Base-by-base conservation (phyloP, 495 filamentous ascomycete species). In the Friedmanniomyces simplex region DNA sequence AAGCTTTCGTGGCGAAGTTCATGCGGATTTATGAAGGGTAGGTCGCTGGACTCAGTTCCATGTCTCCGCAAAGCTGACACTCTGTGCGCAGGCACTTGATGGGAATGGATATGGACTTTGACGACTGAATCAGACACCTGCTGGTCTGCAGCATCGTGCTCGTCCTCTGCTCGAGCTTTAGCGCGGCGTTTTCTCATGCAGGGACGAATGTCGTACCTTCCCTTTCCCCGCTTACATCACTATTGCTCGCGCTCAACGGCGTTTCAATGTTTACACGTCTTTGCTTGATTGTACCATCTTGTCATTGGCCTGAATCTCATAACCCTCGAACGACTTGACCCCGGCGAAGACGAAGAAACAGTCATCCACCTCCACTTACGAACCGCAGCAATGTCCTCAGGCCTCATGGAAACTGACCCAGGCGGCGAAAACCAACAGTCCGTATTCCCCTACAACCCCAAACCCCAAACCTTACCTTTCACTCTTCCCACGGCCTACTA, bases 1-100 rank as follows among this genome's bases (percentile, higher is more conserved):
- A 98, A 74, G 93, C 93, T 22, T 98, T 97, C 72, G 91, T 98
- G 34, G 91, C 94, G 28, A 96, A 95, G 74, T 91, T 95, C 68
- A 96, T 98, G 89, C 80, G 91, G 62, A 84, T 98, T 52, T 80
- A 91, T 53, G 93, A 98, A 76, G 81, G 81, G 81, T 84, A 66
- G 51, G 75, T 62, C 50, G 18, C n/a, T 10, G 10, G 28, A 32
- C 28, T 24, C n/a, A n/a, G n/a, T n/a, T n/a, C n/a, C n/a, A 30
- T 66, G 14, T 36, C 18, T 10, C 11, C 3, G 24, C 47, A 14
- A 55, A 67, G 47, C 57, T 55, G 42, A 57, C 18, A 18, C 20
- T 43, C 11, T 18, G 4, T 32, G 3, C 36, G 34, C 57, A 91
- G 88, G 67, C 88, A 88, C 69, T 70, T 91, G 36, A 95, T 95